Conservation (phyloP, 2,329 filamentous ascomycete species). For the Aspergillus pseudoterreus region DNA sequence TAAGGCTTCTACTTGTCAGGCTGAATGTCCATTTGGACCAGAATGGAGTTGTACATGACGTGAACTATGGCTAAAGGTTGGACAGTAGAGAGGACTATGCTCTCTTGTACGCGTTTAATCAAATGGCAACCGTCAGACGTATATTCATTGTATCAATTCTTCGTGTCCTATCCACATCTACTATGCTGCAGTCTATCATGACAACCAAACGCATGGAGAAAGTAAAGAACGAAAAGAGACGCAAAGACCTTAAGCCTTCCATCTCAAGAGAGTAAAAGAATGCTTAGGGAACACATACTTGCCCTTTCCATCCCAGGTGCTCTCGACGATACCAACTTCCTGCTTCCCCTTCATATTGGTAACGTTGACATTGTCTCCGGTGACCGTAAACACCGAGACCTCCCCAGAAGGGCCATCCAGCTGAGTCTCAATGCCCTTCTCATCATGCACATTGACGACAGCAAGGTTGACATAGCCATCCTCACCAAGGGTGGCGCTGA, state of each 20-base stretch:
- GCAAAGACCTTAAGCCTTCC: conserved; percentile 35
- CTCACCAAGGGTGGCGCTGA: conserved; percentile 41
- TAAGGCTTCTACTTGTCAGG: conserved; percentile 18
- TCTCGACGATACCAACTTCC: conserved; percentile 59
- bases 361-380: conserved; percentile 53
- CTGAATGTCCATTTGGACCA: conserved; percentile 45
- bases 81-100: no score
- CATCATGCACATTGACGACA: conserved; percentile 69
- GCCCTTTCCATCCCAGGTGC: conserved; percentile 61
- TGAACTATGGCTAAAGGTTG: conserved; percentile 35
- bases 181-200: neutral
- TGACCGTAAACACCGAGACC: conserved; percentile 62
- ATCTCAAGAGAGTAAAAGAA: conserved; percentile 65
- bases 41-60: conserved; percentile 42
- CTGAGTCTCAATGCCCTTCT: conserved; percentile 56
- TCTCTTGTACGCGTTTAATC: neutral
- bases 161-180: neutral
- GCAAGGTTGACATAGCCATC: conserved; percentile 62
- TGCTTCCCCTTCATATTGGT: conserved; percentile 62
- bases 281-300: conserved; percentile 65
- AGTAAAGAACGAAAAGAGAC: neutral
- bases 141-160: neutral
- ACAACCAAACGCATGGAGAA: neutral
- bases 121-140: neutral
- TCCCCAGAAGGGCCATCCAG: conserved; percentile 54